These are phyloP conservation scores for Quercus aquifolioides DNA, from an alignment of 306 rosid species.

Conservation along the genomic window DNA sequence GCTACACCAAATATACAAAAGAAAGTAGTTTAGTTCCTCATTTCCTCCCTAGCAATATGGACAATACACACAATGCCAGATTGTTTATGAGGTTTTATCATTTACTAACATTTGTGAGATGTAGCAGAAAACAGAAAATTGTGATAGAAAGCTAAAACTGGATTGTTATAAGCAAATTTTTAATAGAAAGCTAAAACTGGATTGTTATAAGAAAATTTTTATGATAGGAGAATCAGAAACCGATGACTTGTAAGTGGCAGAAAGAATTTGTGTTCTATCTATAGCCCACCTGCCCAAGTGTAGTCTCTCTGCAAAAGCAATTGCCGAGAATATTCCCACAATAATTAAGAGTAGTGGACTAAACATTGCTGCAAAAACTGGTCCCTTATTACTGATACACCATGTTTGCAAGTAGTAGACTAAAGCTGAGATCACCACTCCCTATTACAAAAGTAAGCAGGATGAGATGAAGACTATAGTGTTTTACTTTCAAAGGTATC, in stretches of 20 bases:
- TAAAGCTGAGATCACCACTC: constrained; percentile 23
- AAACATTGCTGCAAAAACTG: constrained; percentile 41
- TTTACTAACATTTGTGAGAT: too few species aligned
- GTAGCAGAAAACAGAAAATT: not conserved
- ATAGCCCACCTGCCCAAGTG: constrained; percentile 31
- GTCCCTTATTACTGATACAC: constrained; percentile 38
- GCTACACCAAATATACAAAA: not conserved
- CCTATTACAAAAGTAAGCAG: constrained; percentile 8
- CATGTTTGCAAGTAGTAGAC: constrained; percentile 33
- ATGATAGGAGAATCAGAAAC: not conserved
- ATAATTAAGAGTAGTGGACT: constrained; percentile 24
- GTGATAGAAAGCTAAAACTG: too few species aligned
- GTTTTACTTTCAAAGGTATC: not conserved
- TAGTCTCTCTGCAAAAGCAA: constrained; percentile 33
- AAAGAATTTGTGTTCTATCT: not conserved
- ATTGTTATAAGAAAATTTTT: not conserved
- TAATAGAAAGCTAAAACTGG: not conserved
- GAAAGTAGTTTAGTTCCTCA: too few species aligned
- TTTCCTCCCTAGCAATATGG: too few species aligned
- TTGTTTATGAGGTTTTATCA: too few species aligned
- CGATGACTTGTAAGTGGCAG: not conserved
- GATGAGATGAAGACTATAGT: not conserved
- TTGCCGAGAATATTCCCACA: constrained; percentile 24
- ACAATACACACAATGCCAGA: too few species aligned
- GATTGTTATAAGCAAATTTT: too few species aligned